Conservation (phyloP, 306 rosid species). For the Quercus rubra region DNA sequence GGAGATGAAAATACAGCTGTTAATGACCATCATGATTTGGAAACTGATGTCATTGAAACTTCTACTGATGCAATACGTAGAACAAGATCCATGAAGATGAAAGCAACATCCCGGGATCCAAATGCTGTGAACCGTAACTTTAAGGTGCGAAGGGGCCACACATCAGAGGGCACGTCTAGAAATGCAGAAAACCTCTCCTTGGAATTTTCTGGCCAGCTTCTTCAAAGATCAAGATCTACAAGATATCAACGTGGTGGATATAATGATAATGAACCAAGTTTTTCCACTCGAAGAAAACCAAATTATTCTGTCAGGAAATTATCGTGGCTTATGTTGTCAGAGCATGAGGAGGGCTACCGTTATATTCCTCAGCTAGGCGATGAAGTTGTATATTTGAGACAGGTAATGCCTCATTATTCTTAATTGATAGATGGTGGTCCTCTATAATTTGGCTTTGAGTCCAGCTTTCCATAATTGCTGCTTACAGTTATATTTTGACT, state of each 20-base stretch:
- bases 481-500: constrained; percentile 9
- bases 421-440: neutral
- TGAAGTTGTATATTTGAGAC: constrained; percentile 80
- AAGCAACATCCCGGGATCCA: constrained; percentile 42
- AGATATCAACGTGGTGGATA: constrained; percentile 34
- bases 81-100: constrained; percentile 50
- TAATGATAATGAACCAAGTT: constrained; percentile 28
- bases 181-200: constrained; percentile 37
- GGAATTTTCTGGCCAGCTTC: constrained; percentile 31
- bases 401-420: constrained; percentile 40
- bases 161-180: constrained; percentile 32
- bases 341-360: constrained; percentile 63
- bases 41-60: constrained; percentile 24
- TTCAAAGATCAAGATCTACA: constrained; percentile 48
- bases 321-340: constrained; percentile 73
- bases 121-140: constrained; percentile 29
- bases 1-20: constrained; percentile 24
- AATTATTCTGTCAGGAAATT: constrained; percentile 40
- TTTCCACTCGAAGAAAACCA: constrained; percentile 36
- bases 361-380: constrained; percentile 92
- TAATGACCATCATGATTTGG: constrained; percentile 26
- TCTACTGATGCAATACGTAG: constrained; percentile 44
- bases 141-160: constrained; percentile 40
- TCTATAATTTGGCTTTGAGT: constrained; percentile 15
- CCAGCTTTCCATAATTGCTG: constrained; percentile 16